Evolutionary conservation across 768 basidiomycete species (phyloP).

Genomic region (Rhodotorula toruloides): DNA sequence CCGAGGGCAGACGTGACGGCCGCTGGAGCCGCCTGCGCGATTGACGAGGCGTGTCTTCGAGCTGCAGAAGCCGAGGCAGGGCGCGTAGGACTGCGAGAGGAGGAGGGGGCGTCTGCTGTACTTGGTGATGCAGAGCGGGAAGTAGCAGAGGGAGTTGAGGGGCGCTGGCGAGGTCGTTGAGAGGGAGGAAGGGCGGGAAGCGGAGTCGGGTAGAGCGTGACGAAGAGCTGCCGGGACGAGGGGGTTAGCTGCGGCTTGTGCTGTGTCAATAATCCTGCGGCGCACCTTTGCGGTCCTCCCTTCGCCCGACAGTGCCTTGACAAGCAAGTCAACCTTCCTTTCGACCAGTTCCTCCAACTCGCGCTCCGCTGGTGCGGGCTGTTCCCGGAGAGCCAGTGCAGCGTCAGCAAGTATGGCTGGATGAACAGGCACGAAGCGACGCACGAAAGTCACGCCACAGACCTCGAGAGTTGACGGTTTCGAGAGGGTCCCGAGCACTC

Average conservation of each 20-base stretch:
- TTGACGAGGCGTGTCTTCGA: background rate
- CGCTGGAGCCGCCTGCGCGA: slow-evolving; percentile 6
- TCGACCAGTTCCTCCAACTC: slow-evolving; percentile 14
- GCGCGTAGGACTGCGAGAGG: background rate
- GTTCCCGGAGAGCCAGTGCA: too few species aligned
- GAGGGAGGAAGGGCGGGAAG: background rate
- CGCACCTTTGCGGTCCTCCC: slow-evolving; percentile 6
- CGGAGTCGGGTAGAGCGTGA: slow-evolving; percentile 26
- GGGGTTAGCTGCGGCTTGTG: too few species aligned
- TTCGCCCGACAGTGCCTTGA: background rate
- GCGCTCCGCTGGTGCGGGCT: slow-evolving; percentile 14
- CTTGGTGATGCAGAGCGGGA: background rate
- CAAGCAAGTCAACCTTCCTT: slow-evolving; percentile 17
- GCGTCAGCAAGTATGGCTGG: background rate
- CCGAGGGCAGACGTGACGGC: slow-evolving; percentile 23
- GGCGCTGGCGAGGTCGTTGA: background rate
- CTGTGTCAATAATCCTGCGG: too few species aligned
- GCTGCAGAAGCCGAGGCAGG: background rate
- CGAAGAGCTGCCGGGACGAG: slow-evolving; percentile 5
- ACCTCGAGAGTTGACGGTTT: slow-evolving; percentile 4
- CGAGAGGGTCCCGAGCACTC: slow-evolving; percentile 9
- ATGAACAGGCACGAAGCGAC: background rate
- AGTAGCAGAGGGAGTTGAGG: background rate
- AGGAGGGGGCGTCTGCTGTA: background rate
- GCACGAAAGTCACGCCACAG: slow-evolving; percentile 20